These are phyloP conservation scores for Spergularia bocconei DNA, from an alignment of 148 eudicot species.

Conservation along the genomic window DNA sequence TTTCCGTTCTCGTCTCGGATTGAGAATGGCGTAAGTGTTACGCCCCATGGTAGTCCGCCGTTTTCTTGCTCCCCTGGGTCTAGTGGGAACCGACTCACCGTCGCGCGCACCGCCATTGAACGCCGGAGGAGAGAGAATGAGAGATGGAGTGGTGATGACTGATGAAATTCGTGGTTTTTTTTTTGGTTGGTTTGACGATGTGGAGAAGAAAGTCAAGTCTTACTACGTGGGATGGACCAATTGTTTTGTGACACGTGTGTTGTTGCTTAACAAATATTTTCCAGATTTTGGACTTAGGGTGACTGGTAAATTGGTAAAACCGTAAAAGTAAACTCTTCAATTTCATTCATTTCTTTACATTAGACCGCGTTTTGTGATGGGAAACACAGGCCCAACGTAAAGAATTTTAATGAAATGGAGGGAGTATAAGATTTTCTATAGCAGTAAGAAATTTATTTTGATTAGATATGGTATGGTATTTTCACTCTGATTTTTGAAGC, in stretches of 20 bases:
- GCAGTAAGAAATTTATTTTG: too few species aligned
- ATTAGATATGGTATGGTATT: too few species aligned
- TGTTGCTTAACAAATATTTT: too few species aligned
- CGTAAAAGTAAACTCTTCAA: too few species aligned
- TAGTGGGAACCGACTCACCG: slow-evolving; percentile 63
- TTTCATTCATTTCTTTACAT: too few species aligned
- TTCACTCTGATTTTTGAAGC: too few species aligned
- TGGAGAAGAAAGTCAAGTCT: not conserved
- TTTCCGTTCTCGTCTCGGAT: slow-evolving; percentile 65
- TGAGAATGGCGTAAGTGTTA: slow-evolving; percentile 72
- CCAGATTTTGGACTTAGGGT: too few species aligned
- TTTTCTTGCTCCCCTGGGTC: slow-evolving; percentile 63
- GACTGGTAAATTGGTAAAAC: too few species aligned
- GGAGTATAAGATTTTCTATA: too few species aligned
- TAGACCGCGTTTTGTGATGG: too few species aligned
- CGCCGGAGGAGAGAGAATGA: slow-evolving; percentile 14
- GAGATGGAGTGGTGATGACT: not conserved
- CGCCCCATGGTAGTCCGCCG: slow-evolving; percentile 86
- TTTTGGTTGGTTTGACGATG: not conserved
- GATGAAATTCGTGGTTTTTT: not conserved
- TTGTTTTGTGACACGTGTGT: not conserved
- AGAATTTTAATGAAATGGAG: too few species aligned
- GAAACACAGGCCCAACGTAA: too few species aligned
- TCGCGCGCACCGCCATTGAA: slow-evolving; percentile 70
- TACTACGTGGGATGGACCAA: not conserved